Conservation (phyloP, 345 rosid species). For the Iberis pinnata region DNA sequence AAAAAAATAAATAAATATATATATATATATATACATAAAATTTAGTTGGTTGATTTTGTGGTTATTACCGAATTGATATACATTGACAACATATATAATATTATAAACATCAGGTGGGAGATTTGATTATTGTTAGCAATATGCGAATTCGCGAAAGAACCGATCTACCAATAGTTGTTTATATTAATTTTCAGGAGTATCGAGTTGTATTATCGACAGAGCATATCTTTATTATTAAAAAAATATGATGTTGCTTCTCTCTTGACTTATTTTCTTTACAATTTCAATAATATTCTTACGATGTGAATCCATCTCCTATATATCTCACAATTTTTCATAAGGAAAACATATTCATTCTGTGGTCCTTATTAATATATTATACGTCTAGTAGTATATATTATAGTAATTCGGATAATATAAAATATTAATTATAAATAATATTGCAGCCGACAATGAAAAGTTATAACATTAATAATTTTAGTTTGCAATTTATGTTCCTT, state of each 20-base stretch:
- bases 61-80: background rate
- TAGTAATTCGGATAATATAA: background rate
- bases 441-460: conserved; percentile 15
- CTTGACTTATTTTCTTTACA: conserved; percentile 33
- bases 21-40: too few relatives aligned
- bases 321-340: background rate
- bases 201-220: conserved; percentile 18
- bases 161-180: conserved; percentile 11
- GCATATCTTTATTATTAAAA: background rate
- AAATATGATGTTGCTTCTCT: conserved; percentile 24
- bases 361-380: conserved; percentile 19
- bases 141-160: conserved; percentile 23
- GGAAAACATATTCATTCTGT: background rate
- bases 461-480: background rate
- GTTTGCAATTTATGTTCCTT: conserved; percentile 26
- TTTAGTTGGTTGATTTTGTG: background rate
- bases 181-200: conserved; percentile 19
- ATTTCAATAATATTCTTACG: conserved; percentile 20
- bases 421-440: background rate
- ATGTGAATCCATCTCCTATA: conserved; percentile 27
- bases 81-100: background rate
- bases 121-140: conserved; percentile 3
- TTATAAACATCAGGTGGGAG: conserved; percentile 18
- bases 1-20: too few relatives aligned
- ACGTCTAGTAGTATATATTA: conserved; percentile 8